These are phyloP conservation scores for barley (Hordeum vulgare) DNA, from an alignment of 176 grass and related monocot species.

Conservation along the genomic window DNA sequence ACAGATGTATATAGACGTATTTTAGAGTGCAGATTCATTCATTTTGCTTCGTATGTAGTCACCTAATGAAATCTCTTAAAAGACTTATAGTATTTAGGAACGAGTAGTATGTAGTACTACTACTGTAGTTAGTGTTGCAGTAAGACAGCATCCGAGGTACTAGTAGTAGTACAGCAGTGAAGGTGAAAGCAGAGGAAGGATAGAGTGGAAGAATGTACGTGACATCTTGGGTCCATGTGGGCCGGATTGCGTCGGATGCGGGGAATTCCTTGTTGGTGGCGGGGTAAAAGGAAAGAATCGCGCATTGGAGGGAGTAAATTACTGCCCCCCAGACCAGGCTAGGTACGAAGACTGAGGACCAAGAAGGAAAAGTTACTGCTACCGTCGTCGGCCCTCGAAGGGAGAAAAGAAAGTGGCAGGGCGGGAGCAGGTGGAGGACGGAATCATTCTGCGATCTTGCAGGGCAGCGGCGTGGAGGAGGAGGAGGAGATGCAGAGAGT, in stretches of 20 bases:
- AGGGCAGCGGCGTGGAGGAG: neutral
- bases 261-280: neutral
- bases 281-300: neutral
- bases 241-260: neutral
- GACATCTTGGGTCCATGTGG: neutral
- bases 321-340: neutral
- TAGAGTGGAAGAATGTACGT: too few relatives aligned
- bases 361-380: neutral
- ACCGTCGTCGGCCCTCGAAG: neutral
- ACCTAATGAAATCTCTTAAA: too few relatives aligned
- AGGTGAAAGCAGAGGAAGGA: too few relatives aligned
- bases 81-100: too few relatives aligned
- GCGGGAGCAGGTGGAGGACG: neutral
- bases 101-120: too few relatives aligned
- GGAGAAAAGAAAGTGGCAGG: neutral
- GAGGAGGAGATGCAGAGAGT: too few relatives aligned
- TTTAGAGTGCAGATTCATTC: too few relatives aligned
- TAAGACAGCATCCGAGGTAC: neutral
- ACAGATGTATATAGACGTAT: too few relatives aligned
- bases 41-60: too few relatives aligned
- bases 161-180: neutral
- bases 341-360: neutral
- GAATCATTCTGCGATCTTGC: neutral
- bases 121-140: too few relatives aligned
- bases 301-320: slow-evolving; percentile 6